These are phyloP conservation scores for Fusarium secorum DNA, from an alignment of 2,329 filamentous ascomycete species.

Conservation along the genomic window DNA sequence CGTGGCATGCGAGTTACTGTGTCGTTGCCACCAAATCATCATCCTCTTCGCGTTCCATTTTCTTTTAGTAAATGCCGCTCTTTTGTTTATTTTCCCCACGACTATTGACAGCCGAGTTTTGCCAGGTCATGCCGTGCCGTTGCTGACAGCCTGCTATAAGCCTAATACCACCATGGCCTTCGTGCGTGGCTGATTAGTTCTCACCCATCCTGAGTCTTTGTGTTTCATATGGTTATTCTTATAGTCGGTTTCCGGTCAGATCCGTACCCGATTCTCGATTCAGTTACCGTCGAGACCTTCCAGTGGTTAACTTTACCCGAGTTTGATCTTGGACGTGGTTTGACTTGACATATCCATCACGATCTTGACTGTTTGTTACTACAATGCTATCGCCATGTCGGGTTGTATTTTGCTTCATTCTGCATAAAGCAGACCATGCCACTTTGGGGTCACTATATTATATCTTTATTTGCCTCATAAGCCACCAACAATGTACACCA, in stretches of 20 bases:
- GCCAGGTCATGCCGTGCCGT: not conserved
- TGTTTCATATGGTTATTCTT: slow-evolving; percentile 29
- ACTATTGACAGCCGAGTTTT: not conserved
- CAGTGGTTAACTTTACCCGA: not conserved
- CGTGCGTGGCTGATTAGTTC: slow-evolving; percentile 25
- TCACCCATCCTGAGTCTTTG: slow-evolving; percentile 19
- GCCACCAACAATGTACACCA: not conserved
- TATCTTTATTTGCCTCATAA: not conserved
- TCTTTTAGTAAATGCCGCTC: not conserved
- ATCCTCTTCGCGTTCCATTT: not conserved
- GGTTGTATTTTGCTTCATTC: not conserved
- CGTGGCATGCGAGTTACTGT: slow-evolving; percentile 24
- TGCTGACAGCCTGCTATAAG: not conserved
- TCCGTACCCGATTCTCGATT: not conserved
- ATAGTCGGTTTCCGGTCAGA: slow-evolving; percentile 13
- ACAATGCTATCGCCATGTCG: not conserved
- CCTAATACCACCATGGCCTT: slow-evolving; percentile 10
- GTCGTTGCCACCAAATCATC: slow-evolving; percentile 1
- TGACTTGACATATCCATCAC: slow-evolving; percentile 3
- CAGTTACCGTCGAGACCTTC: not conserved
- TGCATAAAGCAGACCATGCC: not conserved
- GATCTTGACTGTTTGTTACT: not conserved
- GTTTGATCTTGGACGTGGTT: not conserved
- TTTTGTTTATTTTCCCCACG: not conserved
- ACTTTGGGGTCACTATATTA: too few relatives aligned